These are phyloP conservation scores for Coemansia furcata DNA, from an alignment of 192 early-diverging fungal genomes.

Conservation along the genomic window DNA sequence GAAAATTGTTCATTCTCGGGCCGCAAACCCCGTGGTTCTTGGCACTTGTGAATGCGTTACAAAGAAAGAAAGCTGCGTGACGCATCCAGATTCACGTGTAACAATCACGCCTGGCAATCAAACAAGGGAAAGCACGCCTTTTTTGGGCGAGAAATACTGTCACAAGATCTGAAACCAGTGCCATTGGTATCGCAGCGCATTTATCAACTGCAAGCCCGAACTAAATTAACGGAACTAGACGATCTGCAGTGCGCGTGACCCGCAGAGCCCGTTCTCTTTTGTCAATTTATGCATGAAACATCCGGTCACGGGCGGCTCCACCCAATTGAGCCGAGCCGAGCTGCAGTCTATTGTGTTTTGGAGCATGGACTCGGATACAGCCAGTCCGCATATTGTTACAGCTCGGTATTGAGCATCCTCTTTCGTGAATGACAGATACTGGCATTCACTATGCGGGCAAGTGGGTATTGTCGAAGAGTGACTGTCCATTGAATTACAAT, in stretches of 20 bases:
- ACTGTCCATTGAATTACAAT: conserved; percentile 2
- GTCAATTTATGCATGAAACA: not conserved
- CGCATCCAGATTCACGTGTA: not conserved
- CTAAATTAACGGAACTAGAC: conserved; percentile 7
- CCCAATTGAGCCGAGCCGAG: not conserved
- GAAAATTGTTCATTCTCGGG: too few relatives aligned
- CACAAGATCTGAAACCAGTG: not conserved
- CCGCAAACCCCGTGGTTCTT: not conserved
- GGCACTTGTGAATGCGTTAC: conserved; percentile 1
- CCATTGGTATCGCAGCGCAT: not conserved
- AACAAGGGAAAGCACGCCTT: not conserved
- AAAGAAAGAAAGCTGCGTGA: not conserved
- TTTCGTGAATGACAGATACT: conserved; percentile 1
- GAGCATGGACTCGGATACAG: not conserved
- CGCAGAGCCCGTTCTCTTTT: not conserved
- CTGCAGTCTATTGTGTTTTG: too few relatives aligned
- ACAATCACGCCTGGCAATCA: not conserved
- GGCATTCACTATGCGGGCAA: not conserved
- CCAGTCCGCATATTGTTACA: not conserved
- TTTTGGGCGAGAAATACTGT: not conserved
- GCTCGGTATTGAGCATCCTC: not conserved
- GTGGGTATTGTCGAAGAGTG: not conserved
- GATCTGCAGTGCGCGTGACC: conserved; percentile 8
- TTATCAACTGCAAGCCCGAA: not conserved
- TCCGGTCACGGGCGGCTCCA: not conserved